phyloP scores from a whole-genome alignment of 2,329 filamentous ascomycete species.

The Tolypocladium tundrense region DNA sequence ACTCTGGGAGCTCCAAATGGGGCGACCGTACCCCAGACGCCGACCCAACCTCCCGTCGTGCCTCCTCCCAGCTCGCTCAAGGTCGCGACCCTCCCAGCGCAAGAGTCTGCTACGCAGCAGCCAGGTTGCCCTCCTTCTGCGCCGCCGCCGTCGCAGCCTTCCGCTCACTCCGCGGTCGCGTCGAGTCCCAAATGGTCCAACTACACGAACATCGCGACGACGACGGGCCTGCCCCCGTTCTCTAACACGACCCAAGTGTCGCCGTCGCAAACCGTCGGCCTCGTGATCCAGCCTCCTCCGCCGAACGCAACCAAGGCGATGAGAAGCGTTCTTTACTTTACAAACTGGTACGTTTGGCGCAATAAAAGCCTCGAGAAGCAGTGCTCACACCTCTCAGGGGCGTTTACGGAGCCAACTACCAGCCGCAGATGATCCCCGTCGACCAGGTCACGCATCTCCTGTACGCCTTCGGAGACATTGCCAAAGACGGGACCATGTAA shows the following conservation, averaged over 20 bases:
- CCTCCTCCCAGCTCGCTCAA: not conserved
- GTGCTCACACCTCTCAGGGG: conserved; percentile 33
- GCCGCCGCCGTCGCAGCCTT: not conserved
- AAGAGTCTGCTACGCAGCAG: not conserved
- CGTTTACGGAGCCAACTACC: conserved; percentile 64
- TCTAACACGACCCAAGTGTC: not conserved
- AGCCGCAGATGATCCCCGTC: conserved; percentile 58
- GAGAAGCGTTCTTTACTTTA: conserved; percentile 40
- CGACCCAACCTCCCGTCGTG: not conserved
- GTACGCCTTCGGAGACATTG: conserved; percentile 44
- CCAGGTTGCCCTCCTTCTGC: not conserved
- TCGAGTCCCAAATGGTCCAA: not conserved
- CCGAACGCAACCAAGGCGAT: not conserved
- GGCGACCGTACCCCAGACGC: not conserved
- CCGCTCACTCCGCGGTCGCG: not conserved
- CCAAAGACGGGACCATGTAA: conserved; percentile 34
- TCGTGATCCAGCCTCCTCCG: not conserved
- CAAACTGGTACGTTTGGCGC: conserved; percentile 34
- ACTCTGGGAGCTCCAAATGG: not conserved
- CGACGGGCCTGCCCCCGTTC: not conserved
- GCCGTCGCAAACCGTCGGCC: not conserved
- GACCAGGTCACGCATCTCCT: conserved; percentile 65
- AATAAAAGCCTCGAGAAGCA: not conserved
- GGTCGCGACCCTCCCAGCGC: not conserved
- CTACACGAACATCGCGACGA: not conserved